Conservation (phyloP, 2,329 filamentous ascomycete genomes). For the Arthrobotrys conoides region DNA sequence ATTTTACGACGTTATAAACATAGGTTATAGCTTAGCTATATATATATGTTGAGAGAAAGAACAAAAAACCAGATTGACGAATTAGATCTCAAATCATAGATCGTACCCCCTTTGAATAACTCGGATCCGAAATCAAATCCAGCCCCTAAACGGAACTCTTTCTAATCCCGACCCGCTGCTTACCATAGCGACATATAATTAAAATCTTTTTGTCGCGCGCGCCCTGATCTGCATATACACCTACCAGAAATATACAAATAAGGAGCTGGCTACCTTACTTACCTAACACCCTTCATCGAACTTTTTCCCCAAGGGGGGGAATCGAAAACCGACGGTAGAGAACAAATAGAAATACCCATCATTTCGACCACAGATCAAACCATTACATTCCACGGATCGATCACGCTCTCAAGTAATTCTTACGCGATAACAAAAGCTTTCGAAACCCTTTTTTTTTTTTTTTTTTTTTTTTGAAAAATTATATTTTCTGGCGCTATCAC, state of each 20-base stretch:
- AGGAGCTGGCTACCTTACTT: neutral
- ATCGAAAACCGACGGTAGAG: neutral
- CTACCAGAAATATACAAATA: slow-evolving; percentile 9
- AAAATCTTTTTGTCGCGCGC: neutral
- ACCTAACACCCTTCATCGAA: too few relatives aligned
- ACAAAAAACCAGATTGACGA: neutral
- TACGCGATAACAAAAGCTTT: neutral
- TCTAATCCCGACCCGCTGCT: slow-evolving; percentile 17
- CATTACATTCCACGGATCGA: neutral
- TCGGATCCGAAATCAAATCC: neutral
- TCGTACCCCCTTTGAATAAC: slow-evolving; percentile 22
- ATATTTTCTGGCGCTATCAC: slow-evolving; percentile 14
- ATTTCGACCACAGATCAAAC: too few relatives aligned
- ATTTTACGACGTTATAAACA: neutral
- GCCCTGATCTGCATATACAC: slow-evolving; percentile 23
- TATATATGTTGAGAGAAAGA: neutral
- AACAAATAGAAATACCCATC: neutral
- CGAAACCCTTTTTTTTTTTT: neutral
- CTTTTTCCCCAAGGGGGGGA: neutral
- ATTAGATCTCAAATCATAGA: slow-evolving; percentile 7
- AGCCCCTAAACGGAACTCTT: slow-evolving; percentile 18
- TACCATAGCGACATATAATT: slow-evolving; percentile 11
- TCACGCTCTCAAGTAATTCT: neutral
- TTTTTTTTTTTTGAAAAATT: neutral
- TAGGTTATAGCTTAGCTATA: neutral